phyloP scores from a whole-genome alignment of 306 rosid genomes.

The Vigna nakashimae region DNA sequence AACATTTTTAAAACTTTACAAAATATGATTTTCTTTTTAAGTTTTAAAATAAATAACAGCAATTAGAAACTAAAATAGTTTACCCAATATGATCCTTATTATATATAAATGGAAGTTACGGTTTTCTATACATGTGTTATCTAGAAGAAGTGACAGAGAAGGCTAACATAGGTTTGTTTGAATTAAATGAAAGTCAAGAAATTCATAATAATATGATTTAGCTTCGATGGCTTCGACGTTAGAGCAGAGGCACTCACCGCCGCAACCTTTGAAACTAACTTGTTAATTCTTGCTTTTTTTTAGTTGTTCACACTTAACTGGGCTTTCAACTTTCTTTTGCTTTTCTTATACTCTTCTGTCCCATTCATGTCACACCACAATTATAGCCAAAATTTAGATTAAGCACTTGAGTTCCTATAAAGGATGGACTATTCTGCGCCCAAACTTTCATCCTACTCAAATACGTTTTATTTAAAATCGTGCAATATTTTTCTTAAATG shows the following conservation, averaged over 20 bases:
- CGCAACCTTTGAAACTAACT: slow-evolving; percentile 47
- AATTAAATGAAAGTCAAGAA: background rate
- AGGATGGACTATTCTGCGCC: no score
- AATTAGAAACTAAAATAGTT: no score
- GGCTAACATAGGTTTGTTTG: slow-evolving; percentile 17
- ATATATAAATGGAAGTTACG: background rate
- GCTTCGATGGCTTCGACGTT: slow-evolving; percentile 26
- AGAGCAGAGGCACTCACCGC: slow-evolving; percentile 44
- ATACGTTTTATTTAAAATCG: no score
- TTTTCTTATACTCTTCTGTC: background rate
- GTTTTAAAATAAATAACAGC: no score
- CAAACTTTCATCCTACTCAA: no score
- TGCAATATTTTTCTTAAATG: no score
- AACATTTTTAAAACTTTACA: no score
- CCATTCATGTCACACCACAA: background rate
- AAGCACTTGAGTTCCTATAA: no score
- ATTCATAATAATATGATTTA: background rate
- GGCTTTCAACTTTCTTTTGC: slow-evolving; percentile 29
- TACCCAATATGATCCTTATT: no score
- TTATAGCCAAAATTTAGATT: no score
- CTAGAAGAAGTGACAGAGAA: slow-evolving; percentile 27
- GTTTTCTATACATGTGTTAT: background rate
- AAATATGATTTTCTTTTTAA: no score
- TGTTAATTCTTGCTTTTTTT: background rate
- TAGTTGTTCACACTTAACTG: slow-evolving; percentile 26